phyloP scores from a whole-genome alignment of 225 moss, liverwort and hornwort species.

The Pseudoscleropodium purum region DNA sequence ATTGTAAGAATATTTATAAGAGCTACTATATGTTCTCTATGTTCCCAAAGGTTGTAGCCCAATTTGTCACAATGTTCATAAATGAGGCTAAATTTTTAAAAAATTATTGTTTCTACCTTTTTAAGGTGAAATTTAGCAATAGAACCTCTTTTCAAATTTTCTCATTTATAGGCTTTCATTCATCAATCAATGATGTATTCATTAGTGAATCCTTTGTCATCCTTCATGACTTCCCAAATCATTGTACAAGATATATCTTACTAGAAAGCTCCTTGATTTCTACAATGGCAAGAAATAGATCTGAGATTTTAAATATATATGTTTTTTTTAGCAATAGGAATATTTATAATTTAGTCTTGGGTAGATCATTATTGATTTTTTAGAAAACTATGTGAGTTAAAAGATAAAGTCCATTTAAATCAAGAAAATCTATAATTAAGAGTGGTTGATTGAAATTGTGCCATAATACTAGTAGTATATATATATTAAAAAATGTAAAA shows the following conservation, averaged over 20 bases:
- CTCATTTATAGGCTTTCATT: background rate
- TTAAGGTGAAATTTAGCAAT: background rate
- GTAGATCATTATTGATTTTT: too few species aligned
- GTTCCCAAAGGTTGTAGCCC: background rate
- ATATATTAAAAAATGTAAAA: too few species aligned
- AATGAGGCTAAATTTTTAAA: background rate
- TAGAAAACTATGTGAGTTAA: too few species aligned
- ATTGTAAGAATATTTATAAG: too few species aligned
- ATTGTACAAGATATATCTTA: background rate
- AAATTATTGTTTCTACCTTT: background rate
- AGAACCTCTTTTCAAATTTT: background rate
- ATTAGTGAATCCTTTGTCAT: background rate
- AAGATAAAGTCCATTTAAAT: too few species aligned
- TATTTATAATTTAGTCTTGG: background rate
- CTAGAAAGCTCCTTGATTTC: background rate
- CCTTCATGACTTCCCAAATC: too few species aligned
- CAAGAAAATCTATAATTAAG: too few species aligned
- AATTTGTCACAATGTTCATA: background rate
- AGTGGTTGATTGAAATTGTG: too few species aligned
- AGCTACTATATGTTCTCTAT: background rate
- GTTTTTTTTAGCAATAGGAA: background rate
- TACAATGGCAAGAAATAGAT: accelerated
- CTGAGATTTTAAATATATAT: background rate
- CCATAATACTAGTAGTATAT: too few species aligned
- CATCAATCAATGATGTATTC: background rate